Evolutionary conservation across 495 filamentous ascomycete species (phyloP), one percentile per base, ranked within the genome.

Genomic region (Trichoderma parareesei): DNA sequence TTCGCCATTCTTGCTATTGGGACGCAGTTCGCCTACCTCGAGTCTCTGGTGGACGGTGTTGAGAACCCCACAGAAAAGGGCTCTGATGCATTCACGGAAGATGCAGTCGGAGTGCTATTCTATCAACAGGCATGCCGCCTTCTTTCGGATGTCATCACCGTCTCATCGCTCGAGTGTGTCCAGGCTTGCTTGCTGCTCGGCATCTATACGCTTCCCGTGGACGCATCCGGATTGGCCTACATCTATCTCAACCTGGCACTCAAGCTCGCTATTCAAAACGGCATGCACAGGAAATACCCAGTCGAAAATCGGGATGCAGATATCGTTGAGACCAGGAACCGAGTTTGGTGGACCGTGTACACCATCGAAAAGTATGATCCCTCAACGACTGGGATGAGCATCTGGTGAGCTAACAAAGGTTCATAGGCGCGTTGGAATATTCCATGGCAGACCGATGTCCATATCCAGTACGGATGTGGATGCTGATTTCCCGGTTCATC

Each of bases 1-100:
- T 67, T 82, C 41, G 81, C 81, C 77, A 75, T 80, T 2, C 67
- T 84, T 7, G 81, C 81, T 1, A 77, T 84, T 10, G 81, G 81
- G n/a, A 82, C 80, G 4, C 81, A 84, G 65, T 84, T 81, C 67
- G 79, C 79, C 2, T 78, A 84, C 65, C 81, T 84, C 76, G 79
- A 78, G 64, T 78, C 64, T 13, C 8, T 57, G 60, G 60, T 42
- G 27, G 60, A 62, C 10, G 60, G 60, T 27, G 38, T 13, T 9
- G 60, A 62, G 38, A 62, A 62, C 16, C 38, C 38, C 60, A 41
- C 38, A 9, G 60, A 62, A 18, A 44, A 53, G n/a, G 63, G 63
- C 6, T 33, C 78, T 7, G 67, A 74, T 16, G 79, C 53, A 38
- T 81, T 80, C 49, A 78, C 79, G 0, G 81, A 82, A 55, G 79